Evolutionary conservation across 441 rosid genomes (phyloP), one percentile per base, ranked within the genome.

Genomic region (Croton laevigatus): DNA sequence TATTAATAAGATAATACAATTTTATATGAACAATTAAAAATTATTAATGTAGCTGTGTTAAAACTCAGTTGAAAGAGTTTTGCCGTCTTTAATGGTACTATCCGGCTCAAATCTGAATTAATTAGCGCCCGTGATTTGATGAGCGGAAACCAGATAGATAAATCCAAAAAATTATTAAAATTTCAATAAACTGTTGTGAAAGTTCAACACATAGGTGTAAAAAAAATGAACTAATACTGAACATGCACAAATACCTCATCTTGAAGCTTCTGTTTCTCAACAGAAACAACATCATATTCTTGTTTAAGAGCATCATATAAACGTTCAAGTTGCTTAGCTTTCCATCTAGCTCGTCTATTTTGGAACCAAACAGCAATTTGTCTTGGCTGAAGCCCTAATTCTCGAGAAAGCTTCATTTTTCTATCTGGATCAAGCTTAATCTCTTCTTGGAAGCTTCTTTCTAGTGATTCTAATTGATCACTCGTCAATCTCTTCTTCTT

Each of bases 311-410:
- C 55, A 69, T 90, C 87, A 19, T 91, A 94, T 32, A 88, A 81
- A 70, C 84, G 84, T 73, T 88, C 97, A 4, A 91, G 91, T 73
- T 90, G 89, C 84, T 94, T 91, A 27, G 91, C 80, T 80, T 94
- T 94, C 97, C 98, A 94, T 49, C 98, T 77, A 3, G 98, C 97
- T 23, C 97, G 91, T 60, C 93, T 82, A 79, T 94, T 94, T 76
- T 91, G 98, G 73, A 94, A 94, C 98, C 98, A 94, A 55, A 91
- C 91, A 6, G 97, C 93, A 38, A 91, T 87, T 73, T 94, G 97
- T 51, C 96, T 84, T 0, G 98, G 97, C 73, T 90, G 96, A 17
- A 91, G 88, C 52, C 98, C 91, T 20, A 94, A 86, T 27, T 90
- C 97, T 51, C 77, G 81, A 14, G 97, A 89, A 55, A 94, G 88